Evolutionary conservation across 2,329 filamentous ascomycete species (phyloP).

Genomic region (Diaporthe capsici): DNA sequence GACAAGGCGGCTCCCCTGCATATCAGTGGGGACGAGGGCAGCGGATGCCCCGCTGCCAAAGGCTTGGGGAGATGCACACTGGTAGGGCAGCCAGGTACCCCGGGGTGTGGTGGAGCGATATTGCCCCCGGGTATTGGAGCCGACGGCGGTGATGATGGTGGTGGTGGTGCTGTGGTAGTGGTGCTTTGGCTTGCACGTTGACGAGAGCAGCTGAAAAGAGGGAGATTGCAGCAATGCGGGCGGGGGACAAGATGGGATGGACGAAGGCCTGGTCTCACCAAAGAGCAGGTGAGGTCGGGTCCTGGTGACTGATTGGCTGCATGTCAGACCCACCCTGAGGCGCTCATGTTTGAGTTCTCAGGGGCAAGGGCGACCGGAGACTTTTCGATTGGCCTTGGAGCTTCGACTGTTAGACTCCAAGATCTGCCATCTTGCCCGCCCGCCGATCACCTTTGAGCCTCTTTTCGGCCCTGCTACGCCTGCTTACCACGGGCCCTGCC

Average conservation of each 20-base stretch:
- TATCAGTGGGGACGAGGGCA: slow-evolving; percentile 1
- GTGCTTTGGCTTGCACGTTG: slow-evolving; percentile 5
- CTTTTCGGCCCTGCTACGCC: neutral
- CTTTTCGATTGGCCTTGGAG: slow-evolving; percentile 26
- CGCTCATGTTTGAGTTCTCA: slow-evolving; percentile 33
- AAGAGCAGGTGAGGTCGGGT: slow-evolving; percentile 11
- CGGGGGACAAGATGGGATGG: slow-evolving; percentile 4
- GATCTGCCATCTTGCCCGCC: slow-evolving; percentile 23
- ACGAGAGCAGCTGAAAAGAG: slow-evolving; percentile 14
- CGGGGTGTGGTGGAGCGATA: neutral
- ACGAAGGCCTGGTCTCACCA: slow-evolving; percentile 17
- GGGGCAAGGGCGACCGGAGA: slow-evolving; percentile 28
- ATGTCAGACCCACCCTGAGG: slow-evolving; percentile 17
- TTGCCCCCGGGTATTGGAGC: slow-evolving; percentile 12
- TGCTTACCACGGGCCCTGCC: neutral
- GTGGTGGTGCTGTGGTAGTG: neutral
- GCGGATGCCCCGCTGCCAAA: slow-evolving; percentile 21
- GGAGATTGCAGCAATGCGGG: slow-evolving; percentile 21
- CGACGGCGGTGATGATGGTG: neutral
- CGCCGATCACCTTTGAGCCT: slow-evolving; percentile 24
- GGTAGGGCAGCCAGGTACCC: neutral
- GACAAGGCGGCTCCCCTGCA: slow-evolving; percentile 26
- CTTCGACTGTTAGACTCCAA: neutral
- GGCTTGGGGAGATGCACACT: neutral
- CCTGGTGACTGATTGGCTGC: slow-evolving; percentile 4